Conservation (phyloP, 805 yeast species). For the Kockiozyma suomiensis region DNA sequence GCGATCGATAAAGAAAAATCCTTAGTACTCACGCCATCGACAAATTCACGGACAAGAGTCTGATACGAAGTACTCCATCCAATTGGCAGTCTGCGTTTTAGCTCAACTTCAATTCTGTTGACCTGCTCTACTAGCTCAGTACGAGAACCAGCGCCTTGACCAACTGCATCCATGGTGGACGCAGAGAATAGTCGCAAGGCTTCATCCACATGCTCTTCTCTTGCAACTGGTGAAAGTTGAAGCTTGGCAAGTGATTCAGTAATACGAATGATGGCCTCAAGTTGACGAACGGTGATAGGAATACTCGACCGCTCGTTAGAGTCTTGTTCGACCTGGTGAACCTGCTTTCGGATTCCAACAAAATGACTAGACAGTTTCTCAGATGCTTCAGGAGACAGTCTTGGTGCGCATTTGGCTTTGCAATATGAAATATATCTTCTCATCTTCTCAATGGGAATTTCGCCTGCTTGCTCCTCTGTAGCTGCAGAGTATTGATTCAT, state of each 20-base stretch:
- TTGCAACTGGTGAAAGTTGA: slow-evolving; percentile 78
- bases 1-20: slow-evolving; percentile 35
- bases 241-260: slow-evolving; percentile 92
- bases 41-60: slow-evolving; percentile 79
- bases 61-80: slow-evolving; percentile 94
- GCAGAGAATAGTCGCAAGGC: slow-evolving; percentile 93
- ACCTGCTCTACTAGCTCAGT: slow-evolving; percentile 64
- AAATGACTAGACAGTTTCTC: slow-evolving; percentile 89
- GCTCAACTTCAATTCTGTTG: slow-evolving; percentile 75
- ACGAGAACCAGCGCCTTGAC: slow-evolving; percentile 55
- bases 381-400: slow-evolving; percentile 84
- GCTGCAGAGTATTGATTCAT: slow-evolving; percentile 66
- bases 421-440: slow-evolving; percentile 90
- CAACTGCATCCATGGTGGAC: slow-evolving; percentile 95
- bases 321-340: slow-evolving; percentile 76
- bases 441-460: slow-evolving; percentile 88
- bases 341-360: slow-evolving; percentile 82
- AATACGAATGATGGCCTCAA: slow-evolving; percentile 95
- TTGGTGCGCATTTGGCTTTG: slow-evolving; percentile 83
- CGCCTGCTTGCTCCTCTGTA: slow-evolving; percentile 61
- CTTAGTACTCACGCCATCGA: slow-evolving; percentile 36
- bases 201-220: slow-evolving; percentile 89
- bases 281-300: slow-evolving; percentile 96
- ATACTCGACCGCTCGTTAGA: slow-evolving; percentile 90
- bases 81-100: slow-evolving; percentile 87